These are phyloP conservation scores for Picea sitchensis DNA, from an alignment of 75 land plant genomes.

Conservation along the genomic window DNA sequence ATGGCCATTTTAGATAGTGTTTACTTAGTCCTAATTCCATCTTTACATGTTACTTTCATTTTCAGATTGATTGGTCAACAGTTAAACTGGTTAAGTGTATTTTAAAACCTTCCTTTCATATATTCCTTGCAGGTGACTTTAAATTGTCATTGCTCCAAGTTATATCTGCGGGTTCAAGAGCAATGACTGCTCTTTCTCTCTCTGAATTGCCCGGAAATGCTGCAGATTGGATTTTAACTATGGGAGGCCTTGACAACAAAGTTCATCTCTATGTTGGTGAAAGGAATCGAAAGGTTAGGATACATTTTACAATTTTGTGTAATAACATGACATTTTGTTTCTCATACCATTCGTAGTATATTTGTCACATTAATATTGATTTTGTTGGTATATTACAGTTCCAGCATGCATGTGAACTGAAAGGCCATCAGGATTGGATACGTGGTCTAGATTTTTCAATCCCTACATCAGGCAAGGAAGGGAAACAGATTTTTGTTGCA, in stretches of 20 bases:
- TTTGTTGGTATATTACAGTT: slow-evolving; percentile 44
- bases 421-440: slow-evolving; percentile 97
- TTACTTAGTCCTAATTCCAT: no score
- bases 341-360: neutral
- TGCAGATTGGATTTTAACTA: slow-evolving; percentile 53
- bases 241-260: slow-evolving; percentile 90
- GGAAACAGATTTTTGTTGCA: slow-evolving; percentile 53
- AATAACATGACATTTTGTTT: neutral
- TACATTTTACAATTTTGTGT: neutral
- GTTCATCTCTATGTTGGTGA: slow-evolving; percentile 70
- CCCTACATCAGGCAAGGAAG: slow-evolving; percentile 29
- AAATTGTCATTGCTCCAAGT: no score
- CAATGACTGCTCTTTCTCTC: no score
- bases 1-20: no score
- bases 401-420: slow-evolving; percentile 72
- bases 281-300: slow-evolving; percentile 59
- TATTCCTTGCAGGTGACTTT: no score
- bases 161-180: no score
- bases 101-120: no score
- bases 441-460: slow-evolving; percentile 83
- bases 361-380: neutral
- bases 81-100: no score
- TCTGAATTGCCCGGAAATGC: neutral
- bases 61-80: no score
- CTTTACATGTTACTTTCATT: no score